These are phyloP conservation scores for Pyrenophora graminea DNA, from an alignment of 2,329 filamentous ascomycete genomes.

Conservation along the genomic window DNA sequence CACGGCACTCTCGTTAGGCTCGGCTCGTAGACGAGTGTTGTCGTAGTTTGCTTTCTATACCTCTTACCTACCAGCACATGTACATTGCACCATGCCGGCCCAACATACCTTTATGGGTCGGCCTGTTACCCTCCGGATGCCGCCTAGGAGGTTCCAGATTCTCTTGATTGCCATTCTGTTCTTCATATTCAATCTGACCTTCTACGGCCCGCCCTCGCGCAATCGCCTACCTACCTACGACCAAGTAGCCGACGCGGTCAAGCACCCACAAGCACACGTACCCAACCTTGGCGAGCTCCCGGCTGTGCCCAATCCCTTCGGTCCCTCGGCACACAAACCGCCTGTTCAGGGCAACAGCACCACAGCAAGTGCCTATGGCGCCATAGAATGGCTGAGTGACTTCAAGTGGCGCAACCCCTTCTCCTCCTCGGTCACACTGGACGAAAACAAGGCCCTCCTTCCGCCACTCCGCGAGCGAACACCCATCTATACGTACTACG, in stretches of 20 bases:
- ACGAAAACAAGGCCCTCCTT: slow-evolving; percentile 81
- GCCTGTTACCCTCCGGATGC: slow-evolving; percentile 42
- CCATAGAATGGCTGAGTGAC: slow-evolving; percentile 82
- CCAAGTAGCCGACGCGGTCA: slow-evolving; percentile 45
- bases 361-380: slow-evolving; percentile 58
- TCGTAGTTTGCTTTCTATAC: slow-evolving; percentile 12
- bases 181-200: slow-evolving; percentile 37
- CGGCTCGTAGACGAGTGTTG: slow-evolving; percentile 16
- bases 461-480: slow-evolving; percentile 73
- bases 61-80: background rate
- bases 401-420: slow-evolving; percentile 93
- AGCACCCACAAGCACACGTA: slow-evolving; percentile 42
- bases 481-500: slow-evolving; percentile 89
- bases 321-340: slow-evolving; percentile 69
- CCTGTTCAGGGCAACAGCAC: slow-evolving; percentile 81
- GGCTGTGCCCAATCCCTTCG: slow-evolving; percentile 65
- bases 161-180: slow-evolving; percentile 45
- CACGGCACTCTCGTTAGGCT: background rate
- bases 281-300: slow-evolving; percentile 40
- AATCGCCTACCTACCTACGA: slow-evolving; percentile 45
- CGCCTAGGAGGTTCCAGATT: slow-evolving; percentile 54
- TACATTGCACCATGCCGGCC: slow-evolving; percentile 34
- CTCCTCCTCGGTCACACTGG: slow-evolving; percentile 76
- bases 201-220: slow-evolving; percentile 45
- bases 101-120: slow-evolving; percentile 41